Conservation (phyloP, 805 yeast genomes). For the Saturnispora hagleri region DNA sequence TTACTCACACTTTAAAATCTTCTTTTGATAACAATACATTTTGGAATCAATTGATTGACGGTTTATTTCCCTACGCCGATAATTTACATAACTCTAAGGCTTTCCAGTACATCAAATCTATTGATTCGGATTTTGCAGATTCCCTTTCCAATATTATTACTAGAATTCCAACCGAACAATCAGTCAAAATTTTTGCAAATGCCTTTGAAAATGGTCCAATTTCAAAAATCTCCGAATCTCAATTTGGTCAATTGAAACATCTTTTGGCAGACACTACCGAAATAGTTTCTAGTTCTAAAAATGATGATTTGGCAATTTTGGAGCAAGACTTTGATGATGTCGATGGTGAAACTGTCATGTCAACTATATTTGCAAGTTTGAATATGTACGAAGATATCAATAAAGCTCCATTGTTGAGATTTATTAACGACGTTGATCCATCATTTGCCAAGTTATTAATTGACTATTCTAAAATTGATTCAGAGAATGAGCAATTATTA, state of each 20-base stretch:
- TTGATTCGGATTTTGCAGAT: slow-evolving; percentile 19
- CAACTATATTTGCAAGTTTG: slow-evolving; percentile 19
- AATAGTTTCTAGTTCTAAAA: neutral
- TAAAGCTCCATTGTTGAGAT: slow-evolving; percentile 16
- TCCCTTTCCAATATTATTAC: slow-evolving; percentile 12
- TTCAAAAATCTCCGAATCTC: slow-evolving; percentile 10
- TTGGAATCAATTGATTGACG: slow-evolving; percentile 17
- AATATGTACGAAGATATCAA: slow-evolving; percentile 17
- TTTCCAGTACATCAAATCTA: slow-evolving; percentile 13
- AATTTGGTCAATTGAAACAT: slow-evolving; percentile 8
- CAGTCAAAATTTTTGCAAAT: slow-evolving; percentile 9
- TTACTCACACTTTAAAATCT: slow-evolving; percentile 13
- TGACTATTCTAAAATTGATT: slow-evolving; percentile 16
- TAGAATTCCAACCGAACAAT: slow-evolving; percentile 12
- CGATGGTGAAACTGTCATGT: slow-evolving; percentile 12
- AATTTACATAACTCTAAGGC: slow-evolving; percentile 16
- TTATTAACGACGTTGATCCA: slow-evolving; percentile 20
- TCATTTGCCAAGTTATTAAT: slow-evolving; percentile 17
- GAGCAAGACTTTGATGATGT: slow-evolving; percentile 1
- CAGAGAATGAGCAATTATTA: slow-evolving; percentile 16
- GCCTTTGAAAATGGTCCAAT: slow-evolving; percentile 16
- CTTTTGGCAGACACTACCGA: slow-evolving; percentile 2
- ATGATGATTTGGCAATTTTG: neutral
- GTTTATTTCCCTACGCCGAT: slow-evolving; percentile 13
- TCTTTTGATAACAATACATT: slow-evolving; percentile 11